phyloP scores from a whole-genome alignment of 1,284 basidiomycete genomes.

The Ustanciosporium gigantosporum region DNA sequence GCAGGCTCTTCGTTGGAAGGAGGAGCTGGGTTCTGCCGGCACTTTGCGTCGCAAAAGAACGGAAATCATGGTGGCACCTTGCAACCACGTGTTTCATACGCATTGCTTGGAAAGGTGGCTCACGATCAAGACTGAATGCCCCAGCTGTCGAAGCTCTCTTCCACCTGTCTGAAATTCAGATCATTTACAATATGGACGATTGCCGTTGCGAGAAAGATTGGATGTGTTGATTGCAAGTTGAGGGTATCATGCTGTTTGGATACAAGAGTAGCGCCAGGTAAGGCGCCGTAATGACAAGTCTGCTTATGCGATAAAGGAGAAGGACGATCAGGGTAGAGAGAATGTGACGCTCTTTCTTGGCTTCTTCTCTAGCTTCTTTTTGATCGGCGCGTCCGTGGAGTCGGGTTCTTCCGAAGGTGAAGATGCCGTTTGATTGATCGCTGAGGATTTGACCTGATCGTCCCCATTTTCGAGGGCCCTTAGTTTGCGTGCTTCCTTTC shows the following conservation, averaged over 20 bases:
- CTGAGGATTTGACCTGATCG: no score
- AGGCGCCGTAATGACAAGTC: no score
- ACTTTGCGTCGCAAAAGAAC: constrained; percentile 4
- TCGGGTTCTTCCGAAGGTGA: neutral
- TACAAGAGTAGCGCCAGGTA: no score
- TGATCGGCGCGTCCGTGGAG: neutral
- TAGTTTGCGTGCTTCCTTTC: constrained; percentile 16
- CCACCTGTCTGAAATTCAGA: constrained; percentile 20
- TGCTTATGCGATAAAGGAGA: no score
- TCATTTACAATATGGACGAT: no score
- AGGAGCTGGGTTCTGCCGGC: constrained; percentile 3
- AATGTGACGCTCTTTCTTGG: constrained; percentile 30
- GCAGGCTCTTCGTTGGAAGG: constrained; percentile 2
- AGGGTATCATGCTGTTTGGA: no score
- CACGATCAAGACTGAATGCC: constrained; percentile 38
- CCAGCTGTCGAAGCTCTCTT: constrained; percentile 23
- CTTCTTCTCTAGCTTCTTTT: neutral
- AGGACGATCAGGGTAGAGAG: constrained; percentile 1
- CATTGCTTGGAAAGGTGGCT: constrained; percentile 34
- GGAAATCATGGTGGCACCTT: constrained; percentile 37
- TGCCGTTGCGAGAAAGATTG: no score
- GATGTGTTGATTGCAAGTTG: no score
- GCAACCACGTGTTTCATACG: constrained; percentile 33
- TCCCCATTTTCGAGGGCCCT: no score
- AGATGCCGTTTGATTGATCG: no score